Base-by-base conservation (phyloP, 306 rosid genomes). In the Inga oerstediana region DNA sequence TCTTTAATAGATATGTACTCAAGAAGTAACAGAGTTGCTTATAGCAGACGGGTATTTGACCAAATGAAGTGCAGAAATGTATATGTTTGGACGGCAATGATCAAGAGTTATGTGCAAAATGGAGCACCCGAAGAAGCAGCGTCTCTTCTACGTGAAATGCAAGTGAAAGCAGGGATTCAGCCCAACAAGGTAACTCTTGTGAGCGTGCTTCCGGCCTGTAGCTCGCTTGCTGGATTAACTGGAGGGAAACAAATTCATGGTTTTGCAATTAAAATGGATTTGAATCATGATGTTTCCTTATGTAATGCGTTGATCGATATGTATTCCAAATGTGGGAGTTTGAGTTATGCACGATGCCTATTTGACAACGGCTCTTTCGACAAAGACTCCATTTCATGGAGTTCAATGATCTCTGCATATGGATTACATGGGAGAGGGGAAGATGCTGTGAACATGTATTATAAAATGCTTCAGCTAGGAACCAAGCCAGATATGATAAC, bases 1-100 rank as follows among this genome's bases (percentile, higher is more conserved):
- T 86, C 97, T 84, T 89, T 91, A 88, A 93, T 93, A 65, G 97
- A 95, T 83, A 90, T 93, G 95, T 93, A 93, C 86, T 89, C 91
- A 12, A 91, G 90, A 86, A 84, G 88, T 84, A 49, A 76, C 20
- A 90, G 85, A 66, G 52, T 88, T 82, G 81, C 52, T 80, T 78
- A 65, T 3, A 84, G 93, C 32, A 88, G 94, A 66, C 69, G 85
- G 76, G 93, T 93, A 8, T 95, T 95, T 81, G 90, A 89, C 52
- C 91, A 72, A 52, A 91, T 91, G 90, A 89, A 65, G 83, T 77
- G 84, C 77, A 89, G 86, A 85, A 95, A 93, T 52, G 81, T 95
- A 2, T 88, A 84, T 74, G 91, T 85, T 35, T 95, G 97, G 97
- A 93, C 94, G 9, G 93, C 97, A 2, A 90, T 95, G 89, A 85